Base-by-base conservation (phyloP, 176 grass and related monocot genomes). In the Ensete glaucum region DNA sequence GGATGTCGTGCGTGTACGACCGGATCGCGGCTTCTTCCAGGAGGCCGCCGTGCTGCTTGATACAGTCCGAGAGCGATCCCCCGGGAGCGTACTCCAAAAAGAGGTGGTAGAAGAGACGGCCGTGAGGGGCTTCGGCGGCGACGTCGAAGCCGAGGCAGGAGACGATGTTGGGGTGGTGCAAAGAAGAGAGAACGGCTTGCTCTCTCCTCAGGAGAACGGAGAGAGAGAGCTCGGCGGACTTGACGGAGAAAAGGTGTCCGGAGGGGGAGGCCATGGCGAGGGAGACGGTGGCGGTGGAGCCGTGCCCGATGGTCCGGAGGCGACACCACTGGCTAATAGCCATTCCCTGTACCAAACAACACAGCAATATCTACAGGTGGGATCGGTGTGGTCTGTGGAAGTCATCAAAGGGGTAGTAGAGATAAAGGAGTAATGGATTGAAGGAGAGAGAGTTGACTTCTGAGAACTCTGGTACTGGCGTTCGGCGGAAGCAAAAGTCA, bases 211-310 rank as follows among this genome's bases (percentile, higher is more conserved):
- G 34, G 13, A 69, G 67, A 16, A 4, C 67, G 34, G 67, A 15
- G 34, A 12, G 67, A 69, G 67, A 50, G 9, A 69, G 34, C 26
- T 69, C 67, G 9, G 67, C 34, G 13, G 67, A 69, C 67, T 69
- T 69, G 26, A 69, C 29, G 26, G 67, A 24, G 34, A 69, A 69
- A 29, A 69, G 14, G 26, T 69, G 26, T 24, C 67, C 67, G 67
- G 67, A 69, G 26, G 34, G 26, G 34, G 34, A 43, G 1, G 24
- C 17, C 26, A 17, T 69, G 67, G 67, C 67, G 14, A 69, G 14
- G 26, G 67, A 69, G 67, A 69, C 67, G 26, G 67, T 69, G 10
- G 67, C 67, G 34, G 34, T 29, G 65, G 65, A 68, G 27, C 65
- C 65, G 65, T 25, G 65, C 27, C 65, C 65, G 65, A 68, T 68